A percentile compares a stretch with the other conserved stretches of the same genome.
phyloP scores from a whole-genome alignment of 768 basidiomycete species.

The Termitomyces sp. region DNA sequence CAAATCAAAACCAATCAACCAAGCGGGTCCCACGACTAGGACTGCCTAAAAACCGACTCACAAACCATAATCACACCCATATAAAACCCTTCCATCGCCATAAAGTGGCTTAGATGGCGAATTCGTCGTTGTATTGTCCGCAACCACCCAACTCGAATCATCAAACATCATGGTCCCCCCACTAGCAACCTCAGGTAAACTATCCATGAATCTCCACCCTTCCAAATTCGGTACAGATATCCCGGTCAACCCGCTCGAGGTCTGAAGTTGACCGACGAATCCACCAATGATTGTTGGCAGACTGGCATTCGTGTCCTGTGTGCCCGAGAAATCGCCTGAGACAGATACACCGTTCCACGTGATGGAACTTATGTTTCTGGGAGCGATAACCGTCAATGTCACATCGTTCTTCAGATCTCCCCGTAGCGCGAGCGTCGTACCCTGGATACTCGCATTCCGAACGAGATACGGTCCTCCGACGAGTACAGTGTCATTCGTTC shows the following conservation, averaged over 20 bases:
- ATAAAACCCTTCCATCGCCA: slow-evolving; percentile 75
- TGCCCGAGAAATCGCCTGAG: slow-evolving; percentile 26
- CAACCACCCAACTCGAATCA: slow-evolving; percentile 63
- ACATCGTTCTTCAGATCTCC: slow-evolving; percentile 68
- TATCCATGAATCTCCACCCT: slow-evolving; percentile 75
- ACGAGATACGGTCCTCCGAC: too few species aligned
- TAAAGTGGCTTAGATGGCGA: slow-evolving; percentile 67
- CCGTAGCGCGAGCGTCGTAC: too few species aligned
- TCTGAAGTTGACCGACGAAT: slow-evolving; percentile 44
- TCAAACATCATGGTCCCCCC: slow-evolving; percentile 37
- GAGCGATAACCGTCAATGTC: slow-evolving; percentile 61
- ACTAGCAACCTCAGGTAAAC: slow-evolving; percentile 63
- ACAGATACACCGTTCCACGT: slow-evolving; percentile 71
- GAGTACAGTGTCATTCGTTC: slow-evolving; percentile 68
- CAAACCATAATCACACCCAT: too few species aligned
- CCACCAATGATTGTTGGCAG: slow-evolving; percentile 34
- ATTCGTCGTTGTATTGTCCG: slow-evolving; percentile 72
- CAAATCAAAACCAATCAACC: too few species aligned
- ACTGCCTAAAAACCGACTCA: too few species aligned
- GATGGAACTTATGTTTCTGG: slow-evolving; percentile 46
- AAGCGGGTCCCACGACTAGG: too few species aligned
- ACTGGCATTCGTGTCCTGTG: slow-evolving; percentile 8
- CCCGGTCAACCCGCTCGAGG: slow-evolving; percentile 25
- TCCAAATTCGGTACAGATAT: slow-evolving; percentile 47
- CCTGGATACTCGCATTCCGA: too few species aligned